Percentiles rank a stretch among this genome's conserved stretches.
Conservation (phyloP, 139 green algal genomes). For the Closterium sp. region DNA sequence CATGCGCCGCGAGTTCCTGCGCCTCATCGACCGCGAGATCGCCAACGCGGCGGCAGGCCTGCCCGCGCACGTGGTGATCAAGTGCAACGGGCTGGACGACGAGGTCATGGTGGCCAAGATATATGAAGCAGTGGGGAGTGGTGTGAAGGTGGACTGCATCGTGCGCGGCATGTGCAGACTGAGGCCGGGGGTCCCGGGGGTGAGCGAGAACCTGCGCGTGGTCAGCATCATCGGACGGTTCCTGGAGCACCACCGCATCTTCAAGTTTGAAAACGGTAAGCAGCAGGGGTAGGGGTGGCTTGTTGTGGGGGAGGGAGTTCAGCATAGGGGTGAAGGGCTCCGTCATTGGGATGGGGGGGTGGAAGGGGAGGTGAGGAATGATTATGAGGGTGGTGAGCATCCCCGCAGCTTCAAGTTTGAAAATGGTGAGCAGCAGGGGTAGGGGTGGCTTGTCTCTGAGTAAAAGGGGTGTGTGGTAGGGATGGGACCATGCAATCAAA, state of each 20-base stretch:
- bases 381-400: no score
- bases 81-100: slow-evolving; percentile 68
- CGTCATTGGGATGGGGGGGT: no score
- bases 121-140: slow-evolving; percentile 58
- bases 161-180: slow-evolving; percentile 64
- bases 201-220: slow-evolving; percentile 65
- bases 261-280: slow-evolving; percentile 52
- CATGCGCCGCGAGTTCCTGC: slow-evolving; percentile 47
- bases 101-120: slow-evolving; percentile 55
- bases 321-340: no score
- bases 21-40: slow-evolving; percentile 57
- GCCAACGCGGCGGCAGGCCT: slow-evolving; percentile 52
- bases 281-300: no score
- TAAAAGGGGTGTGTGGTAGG: not conserved
- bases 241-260: slow-evolving; percentile 65
- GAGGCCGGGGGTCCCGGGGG: slow-evolving; percentile 53
- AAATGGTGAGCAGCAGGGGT: not conserved
- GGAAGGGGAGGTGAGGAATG: no score
- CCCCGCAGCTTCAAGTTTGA: not conserved
- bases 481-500: no score
- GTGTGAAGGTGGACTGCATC: slow-evolving; percentile 62
- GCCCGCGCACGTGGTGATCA: slow-evolving; percentile 52
- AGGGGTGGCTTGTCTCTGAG: not conserved
- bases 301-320: no score
- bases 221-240: slow-evolving; percentile 63